Conservation (phyloP, 2,329 filamentous ascomycete genomes). For the Helotiales sp. region DNA sequence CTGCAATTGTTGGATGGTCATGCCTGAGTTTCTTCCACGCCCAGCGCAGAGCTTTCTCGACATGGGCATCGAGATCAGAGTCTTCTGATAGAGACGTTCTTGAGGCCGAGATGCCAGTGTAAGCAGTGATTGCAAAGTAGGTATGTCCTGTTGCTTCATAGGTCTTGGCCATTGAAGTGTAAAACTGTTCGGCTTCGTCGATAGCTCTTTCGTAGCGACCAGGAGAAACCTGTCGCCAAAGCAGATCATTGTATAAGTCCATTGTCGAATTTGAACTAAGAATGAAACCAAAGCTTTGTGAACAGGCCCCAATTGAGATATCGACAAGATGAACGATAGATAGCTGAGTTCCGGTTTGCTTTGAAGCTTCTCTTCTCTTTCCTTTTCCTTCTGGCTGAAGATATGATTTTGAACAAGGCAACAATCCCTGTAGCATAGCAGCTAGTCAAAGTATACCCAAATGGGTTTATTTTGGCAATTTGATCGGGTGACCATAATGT, state of each 20-base stretch:
- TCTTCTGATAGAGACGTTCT: neutral
- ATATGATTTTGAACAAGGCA: neutral
- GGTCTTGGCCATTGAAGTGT: conserved; percentile 44
- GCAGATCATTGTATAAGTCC: neutral
- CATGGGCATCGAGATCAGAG: neutral
- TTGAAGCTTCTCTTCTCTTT: neutral
- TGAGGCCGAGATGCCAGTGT: conserved; percentile 42
- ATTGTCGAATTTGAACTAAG: neutral
- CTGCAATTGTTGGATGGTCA: conserved; percentile 45
- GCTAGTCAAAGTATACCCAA: neutral
- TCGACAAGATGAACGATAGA: neutral
- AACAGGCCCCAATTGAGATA: neutral
- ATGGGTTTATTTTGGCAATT: neutral
- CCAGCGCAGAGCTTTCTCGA: conserved; percentile 43
- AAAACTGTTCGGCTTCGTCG: conserved; percentile 51
- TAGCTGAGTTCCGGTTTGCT: neutral
- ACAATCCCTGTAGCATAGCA: neutral
- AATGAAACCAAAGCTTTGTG: neutral
- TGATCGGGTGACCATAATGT: neutral
- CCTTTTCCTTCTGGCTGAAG: no score
- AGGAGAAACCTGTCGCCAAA: conserved; percentile 40
- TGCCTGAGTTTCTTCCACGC: conserved; percentile 46
- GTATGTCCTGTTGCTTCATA: conserved; percentile 47
- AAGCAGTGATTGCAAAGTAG: conserved; percentile 50
- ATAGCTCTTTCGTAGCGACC: conserved; percentile 45